phyloP scores from a whole-genome alignment of 805 yeast species.

The Kuraishia ogatae region DNA sequence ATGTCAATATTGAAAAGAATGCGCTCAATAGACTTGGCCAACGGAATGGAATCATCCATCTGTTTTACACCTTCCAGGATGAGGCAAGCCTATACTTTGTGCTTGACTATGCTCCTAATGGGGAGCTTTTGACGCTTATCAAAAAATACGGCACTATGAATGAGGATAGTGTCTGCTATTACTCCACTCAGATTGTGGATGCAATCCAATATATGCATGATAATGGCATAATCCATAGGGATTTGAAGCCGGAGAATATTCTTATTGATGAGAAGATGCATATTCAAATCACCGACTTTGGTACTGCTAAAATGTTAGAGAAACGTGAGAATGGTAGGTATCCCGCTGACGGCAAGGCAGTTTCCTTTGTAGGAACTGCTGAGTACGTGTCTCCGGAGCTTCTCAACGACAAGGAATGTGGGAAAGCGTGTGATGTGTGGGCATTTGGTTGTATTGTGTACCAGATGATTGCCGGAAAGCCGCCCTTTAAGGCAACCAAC shows the following conservation, averaged over 20 bases:
- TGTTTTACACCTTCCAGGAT: constrained; percentile 77
- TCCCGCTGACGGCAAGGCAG: constrained; percentile 62
- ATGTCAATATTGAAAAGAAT: constrained; percentile 76
- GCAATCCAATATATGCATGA: constrained; percentile 66
- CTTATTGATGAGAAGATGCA: constrained; percentile 51
- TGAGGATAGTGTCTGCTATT: constrained; percentile 60
- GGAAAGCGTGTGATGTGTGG: constrained; percentile 55
- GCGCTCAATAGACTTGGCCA: constrained; percentile 62
- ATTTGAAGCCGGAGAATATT: constrained; percentile 79
- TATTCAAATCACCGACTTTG: constrained; percentile 73
- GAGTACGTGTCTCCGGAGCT: constrained; percentile 80
- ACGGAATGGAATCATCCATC: constrained; percentile 53
- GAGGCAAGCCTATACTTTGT: constrained; percentile 65
- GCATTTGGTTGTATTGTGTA: constrained; percentile 52
- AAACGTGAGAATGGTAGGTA: constrained; percentile 40
- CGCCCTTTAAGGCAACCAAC: constrained; percentile 78
- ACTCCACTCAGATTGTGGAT: constrained; percentile 66
- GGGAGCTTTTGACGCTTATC: constrained; percentile 62
- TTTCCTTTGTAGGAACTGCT: constrained; percentile 81
- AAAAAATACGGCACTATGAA: constrained; percentile 63
- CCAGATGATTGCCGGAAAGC: constrained; percentile 59
- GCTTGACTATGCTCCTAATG: constrained; percentile 71
- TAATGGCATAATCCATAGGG: constrained; percentile 80
- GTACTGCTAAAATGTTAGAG: constrained; percentile 73
- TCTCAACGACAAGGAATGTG: constrained; percentile 60